These are phyloP conservation scores for Diplotaxis tenuifolia DNA, from an alignment of 345 rosid species.

Conservation along the genomic window DNA sequence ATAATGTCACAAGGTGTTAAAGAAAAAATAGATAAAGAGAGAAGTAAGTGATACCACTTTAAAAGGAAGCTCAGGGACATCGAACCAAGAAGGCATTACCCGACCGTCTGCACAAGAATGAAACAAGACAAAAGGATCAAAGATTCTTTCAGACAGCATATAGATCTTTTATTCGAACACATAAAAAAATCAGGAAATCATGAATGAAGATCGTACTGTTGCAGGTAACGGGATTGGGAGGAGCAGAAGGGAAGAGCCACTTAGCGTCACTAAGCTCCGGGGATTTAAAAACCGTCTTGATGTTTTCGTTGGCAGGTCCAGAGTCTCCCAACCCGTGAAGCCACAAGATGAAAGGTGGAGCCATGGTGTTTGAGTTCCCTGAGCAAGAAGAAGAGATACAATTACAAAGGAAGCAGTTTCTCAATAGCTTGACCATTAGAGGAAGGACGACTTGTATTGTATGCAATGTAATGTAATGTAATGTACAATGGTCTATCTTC, in stretches of 20 bases:
- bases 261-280: constrained; percentile 54
- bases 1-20: neutral
- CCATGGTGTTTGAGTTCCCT: constrained; percentile 34
- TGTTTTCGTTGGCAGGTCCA: constrained; percentile 85
- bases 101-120: constrained; percentile 55
- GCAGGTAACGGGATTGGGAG: constrained; percentile 63
- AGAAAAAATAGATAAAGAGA: neutral
- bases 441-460: neutral
- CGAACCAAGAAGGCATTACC: constrained; percentile 95
- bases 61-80: constrained; percentile 78
- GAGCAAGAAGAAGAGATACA: constrained; percentile 30
- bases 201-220: constrained; percentile 40
- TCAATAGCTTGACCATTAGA: neutral
- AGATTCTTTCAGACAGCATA: neutral
- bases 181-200: too few relatives aligned
- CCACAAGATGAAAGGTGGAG: constrained; percentile 70
- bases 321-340: constrained; percentile 87
- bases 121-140: neutral
- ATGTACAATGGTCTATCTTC: too few relatives aligned
- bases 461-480: too few relatives aligned
- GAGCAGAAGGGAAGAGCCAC: constrained; percentile 92
- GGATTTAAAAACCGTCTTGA: constrained; percentile 62
- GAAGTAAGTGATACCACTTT: constrained; percentile 52
- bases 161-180: neutral
- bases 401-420: constrained; percentile 24